Base-by-base conservation (phyloP, 2,329 filamentous ascomycete species). In the Colletotrichum sp. region DNA sequence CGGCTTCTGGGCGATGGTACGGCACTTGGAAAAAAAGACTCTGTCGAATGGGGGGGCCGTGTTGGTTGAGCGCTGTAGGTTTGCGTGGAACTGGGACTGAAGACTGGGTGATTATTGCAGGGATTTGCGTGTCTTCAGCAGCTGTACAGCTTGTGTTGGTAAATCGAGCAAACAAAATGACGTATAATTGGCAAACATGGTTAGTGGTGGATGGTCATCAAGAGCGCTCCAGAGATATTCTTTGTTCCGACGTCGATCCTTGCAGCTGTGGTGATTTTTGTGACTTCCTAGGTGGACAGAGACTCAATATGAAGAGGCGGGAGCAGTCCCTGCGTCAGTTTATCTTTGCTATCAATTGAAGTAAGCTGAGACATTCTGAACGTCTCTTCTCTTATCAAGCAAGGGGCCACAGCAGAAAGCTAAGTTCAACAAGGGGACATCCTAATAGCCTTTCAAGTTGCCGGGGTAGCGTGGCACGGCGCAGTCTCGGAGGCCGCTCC, bases 261-360 rank as follows among this genome's bases (percentile, higher is more conserved):
- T 60, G 26, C 2, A 15, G 5, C 26, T 12, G 30, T 2, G 26
- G 3, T 59, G 24, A 1, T 59, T 21, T 16, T 3, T 0, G 43
- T 52, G 43, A 52, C 10, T 2, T 52, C 0, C 39, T 48, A 48
- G 9, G 18, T 6, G 18, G 39, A n/a, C 0, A 3, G 39, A 1
- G 18, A 52, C 43, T 48, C n/a, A 0, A 13, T 2, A 1, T n/a
- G 39, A 12, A 48, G 39, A 48, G 39, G 39, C 0, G 6, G 3
- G 0, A 48, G 39, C 3, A 48, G 0, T 48, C 43, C n/a, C 0
- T 48, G 10, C 6, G 0, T 52, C 0, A 1, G 43, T 21, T 52
- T 2, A 52, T 52, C 43, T 52, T 48, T 21, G 43, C 10, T 52
- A 21, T 21, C 43, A 52, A 13, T 52, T 21, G 43, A 52, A 52